A percentile compares a stretch with the other conserved stretches of the same genome.
These are phyloP conservation scores for Tolypocladium tropicale DNA, from an alignment of 2,329 filamentous ascomycete species.

Conservation along the genomic window DNA sequence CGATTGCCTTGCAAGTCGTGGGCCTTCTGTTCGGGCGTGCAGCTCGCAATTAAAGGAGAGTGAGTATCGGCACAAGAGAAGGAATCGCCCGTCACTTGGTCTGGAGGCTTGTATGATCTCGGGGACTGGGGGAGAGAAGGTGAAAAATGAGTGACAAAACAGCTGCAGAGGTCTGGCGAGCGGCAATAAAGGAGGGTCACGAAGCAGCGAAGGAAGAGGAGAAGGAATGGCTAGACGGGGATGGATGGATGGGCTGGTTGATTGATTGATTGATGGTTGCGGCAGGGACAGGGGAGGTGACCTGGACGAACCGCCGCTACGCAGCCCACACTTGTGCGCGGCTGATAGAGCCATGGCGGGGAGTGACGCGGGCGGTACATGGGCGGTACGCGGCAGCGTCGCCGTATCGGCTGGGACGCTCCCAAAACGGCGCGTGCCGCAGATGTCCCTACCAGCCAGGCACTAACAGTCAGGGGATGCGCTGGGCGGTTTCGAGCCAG, in stretches of 20 bases:
- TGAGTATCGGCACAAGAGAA: neutral
- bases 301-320: neutral
- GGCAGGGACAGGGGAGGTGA: neutral
- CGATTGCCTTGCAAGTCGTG: neutral
- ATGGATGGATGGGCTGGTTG: neutral
- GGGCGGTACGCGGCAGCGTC: neutral
- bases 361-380: no score
- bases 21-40: neutral
- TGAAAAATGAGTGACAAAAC: neutral
- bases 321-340: neutral
- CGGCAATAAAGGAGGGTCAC: conserved; percentile 1
- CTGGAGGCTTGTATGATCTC: neutral
- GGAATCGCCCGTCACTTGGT: neutral
- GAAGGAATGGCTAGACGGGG: neutral
- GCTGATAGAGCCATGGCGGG: neutral
- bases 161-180: neutral
- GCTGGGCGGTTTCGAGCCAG: neutral
- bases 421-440: neutral
- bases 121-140: no score
- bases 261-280: neutral
- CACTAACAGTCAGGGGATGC: neutral
- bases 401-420: neutral
- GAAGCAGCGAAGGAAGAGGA: neutral
- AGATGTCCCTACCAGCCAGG: neutral
- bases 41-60: neutral